Base-by-base conservation (phyloP, 352 stramenopile genomes). In the Globisporangium parvum region DNA sequence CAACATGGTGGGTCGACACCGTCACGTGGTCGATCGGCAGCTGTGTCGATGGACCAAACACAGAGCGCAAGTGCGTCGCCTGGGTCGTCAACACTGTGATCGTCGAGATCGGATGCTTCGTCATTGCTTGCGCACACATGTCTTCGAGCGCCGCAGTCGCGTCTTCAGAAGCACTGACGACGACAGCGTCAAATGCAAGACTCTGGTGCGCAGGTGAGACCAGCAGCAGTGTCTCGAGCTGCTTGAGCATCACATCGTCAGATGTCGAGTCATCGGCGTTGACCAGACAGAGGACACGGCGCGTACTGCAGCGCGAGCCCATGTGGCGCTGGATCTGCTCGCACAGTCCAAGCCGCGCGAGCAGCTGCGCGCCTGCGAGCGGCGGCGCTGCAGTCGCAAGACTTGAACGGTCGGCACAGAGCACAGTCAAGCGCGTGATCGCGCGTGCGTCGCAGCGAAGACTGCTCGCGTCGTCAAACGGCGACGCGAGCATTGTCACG, bases 361-460 rank as follows among this genome's bases (percentile, higher is more conserved):
- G n/a, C 11, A 64, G n/a, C 28, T 23, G 26, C 12, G 14, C 41
- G 23, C 20, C 26, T 9, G 20, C 9, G 28, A 24, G 18, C 8
- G 14, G 15, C 20, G 18, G 31, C 6, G 54, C 28, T 14, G 62
- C 49, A 47, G 51, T 33, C 15, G 47, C 50, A 4, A 77, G 2
- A 18, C 69, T 66, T 44, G 46, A 44, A 24, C 69, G 61, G 28
- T 66, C 67, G 18, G 79, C 20, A 37, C 69, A 63, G 4, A 80
- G 20, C 55, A 78, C 23, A 56, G 67, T 67, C n/a, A 77, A 33
- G 17, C 59, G 66, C 11, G 61, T 56, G 6, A 37, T 48, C 6
- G 6, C 1, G 31, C 46, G 10, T 18, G 31, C 31, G 31, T 37
- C 31, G 31, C 31, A 37, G 31, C 31, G 31, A 37, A 37, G 31